Evolutionary conservation across 441 rosid species (phyloP).

Genomic region (Macaranga tanarius): DNA sequence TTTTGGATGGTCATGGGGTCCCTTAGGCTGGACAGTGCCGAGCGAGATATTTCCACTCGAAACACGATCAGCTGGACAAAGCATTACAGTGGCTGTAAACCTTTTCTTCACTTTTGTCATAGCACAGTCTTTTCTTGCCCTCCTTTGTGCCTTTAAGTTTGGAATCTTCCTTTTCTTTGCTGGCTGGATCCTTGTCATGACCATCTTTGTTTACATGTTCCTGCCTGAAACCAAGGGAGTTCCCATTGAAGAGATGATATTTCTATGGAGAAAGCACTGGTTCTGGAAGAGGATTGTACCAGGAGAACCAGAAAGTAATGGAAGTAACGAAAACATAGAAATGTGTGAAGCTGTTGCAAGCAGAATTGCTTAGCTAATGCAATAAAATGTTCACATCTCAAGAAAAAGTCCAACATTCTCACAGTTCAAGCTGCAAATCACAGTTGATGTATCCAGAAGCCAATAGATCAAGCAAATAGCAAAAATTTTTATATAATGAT

Average conservation of each 20-base stretch:
- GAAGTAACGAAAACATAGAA: constrained; percentile 20
- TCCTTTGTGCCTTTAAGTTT: constrained; percentile 68
- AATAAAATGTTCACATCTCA: background rate
- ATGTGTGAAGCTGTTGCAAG: constrained; percentile 4
- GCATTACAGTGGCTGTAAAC: constrained; percentile 86
- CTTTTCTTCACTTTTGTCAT: constrained; percentile 74
- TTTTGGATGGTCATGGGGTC: constrained; percentile 97
- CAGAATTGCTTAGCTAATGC: background rate
- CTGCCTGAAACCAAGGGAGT: constrained; percentile 91
- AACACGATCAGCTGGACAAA: constrained; percentile 83
- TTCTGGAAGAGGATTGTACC: constrained; percentile 77
- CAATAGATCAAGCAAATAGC: background rate
- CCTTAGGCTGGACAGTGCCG: constrained; percentile 87
- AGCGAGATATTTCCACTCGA: constrained; percentile 86
- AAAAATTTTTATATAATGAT: background rate
- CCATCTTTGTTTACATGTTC: constrained; percentile 58
- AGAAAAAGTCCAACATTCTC: too few species aligned
- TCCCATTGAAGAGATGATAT: constrained; percentile 83
- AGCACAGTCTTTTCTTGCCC: constrained; percentile 68
- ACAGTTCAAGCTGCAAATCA: background rate
- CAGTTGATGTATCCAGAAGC: background rate
- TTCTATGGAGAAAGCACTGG: constrained; percentile 88
- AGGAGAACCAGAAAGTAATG: constrained; percentile 24
- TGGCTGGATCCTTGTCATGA: constrained; percentile 71
- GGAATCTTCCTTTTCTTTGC: constrained; percentile 91